Base-by-base conservation (phyloP, 768 basidiomycete genomes). In the Panaeolus papilionaceus region DNA sequence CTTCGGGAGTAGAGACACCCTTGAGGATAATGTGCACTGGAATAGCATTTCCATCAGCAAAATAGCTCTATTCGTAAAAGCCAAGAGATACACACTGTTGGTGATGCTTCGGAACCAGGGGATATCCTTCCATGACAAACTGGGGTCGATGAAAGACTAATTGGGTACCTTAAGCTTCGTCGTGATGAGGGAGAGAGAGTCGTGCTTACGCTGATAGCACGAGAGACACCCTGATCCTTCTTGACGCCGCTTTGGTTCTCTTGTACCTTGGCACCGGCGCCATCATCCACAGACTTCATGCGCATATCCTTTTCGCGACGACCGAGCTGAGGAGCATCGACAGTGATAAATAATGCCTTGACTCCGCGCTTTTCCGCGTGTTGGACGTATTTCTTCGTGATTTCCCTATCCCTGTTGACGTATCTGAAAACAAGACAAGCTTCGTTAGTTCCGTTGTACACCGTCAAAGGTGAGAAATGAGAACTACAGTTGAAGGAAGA, bases 271-370 rank as follows among this genome's bases (percentile, higher is more conserved):
- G 86, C 87, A 12, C 85, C 83, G 33, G 86, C 86, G 71, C 88
- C 88, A 39, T 90, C 92, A 2, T 92, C 95, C 84, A 75, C 95
- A 68, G 98, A 98, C 75, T 95, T 97, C 89, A 92, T 93, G 37
- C 97, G 86, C 96, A 99, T 98, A 75, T 99, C 97, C 89, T 96
- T 96, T 77, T 97, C 96, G 68, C 96, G 86, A 14, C 96, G 88
- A 61, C 97, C 97, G 11, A 99, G 89, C 71, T 98, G 96, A 8
- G 97, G 97, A 0, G 97, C 97, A 79, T 99, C 97, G 38, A 99
- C 97, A 0, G 97, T 98, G 76, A 99, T 98, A 79, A 99, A 98
- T 16, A 99, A 81, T 3, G 86, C 97, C 77, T 95, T 96, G 75
- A 99, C 87, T 1, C 97, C 97, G 26, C 95, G 88, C 69, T 85